phyloP scores from a whole-genome alignment of 768 basidiomycete species.

The Lentinula raphanica region DNA sequence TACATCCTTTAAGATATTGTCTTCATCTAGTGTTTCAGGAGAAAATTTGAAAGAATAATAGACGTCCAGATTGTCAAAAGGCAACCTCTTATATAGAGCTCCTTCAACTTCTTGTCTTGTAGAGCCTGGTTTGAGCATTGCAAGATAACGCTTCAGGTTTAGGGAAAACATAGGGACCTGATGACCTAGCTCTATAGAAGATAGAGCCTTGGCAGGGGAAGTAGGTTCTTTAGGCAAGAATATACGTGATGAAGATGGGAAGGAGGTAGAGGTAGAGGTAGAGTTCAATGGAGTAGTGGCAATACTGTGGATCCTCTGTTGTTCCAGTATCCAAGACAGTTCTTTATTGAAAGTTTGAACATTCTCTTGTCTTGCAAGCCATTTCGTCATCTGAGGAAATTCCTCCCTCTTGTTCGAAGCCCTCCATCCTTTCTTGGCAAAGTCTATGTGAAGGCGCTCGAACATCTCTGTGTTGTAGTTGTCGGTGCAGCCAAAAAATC shows the following conservation, averaged over 20 bases:
- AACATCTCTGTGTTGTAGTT: no score
- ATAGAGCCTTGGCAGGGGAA: neutral
- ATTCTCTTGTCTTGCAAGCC: constrained; percentile 22
- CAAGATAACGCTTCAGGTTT: neutral
- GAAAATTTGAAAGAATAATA: no score
- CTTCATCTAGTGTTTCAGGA: no score
- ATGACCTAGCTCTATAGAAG: neutral
- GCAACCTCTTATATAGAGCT: neutral
- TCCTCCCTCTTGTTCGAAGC: constrained; percentile 19
- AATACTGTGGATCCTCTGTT: neutral
- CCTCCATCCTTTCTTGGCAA: no score
- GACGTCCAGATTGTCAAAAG: neutral
- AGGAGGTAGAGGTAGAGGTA: neutral
- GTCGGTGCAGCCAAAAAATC: no score
- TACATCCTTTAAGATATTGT: no score
- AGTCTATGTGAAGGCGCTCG: no score
- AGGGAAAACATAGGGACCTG: neutral
- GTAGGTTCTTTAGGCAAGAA: neutral
- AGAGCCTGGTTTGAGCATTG: neutral
- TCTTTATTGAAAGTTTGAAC: constrained; percentile 6
- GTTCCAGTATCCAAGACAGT: no score
- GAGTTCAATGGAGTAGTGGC: neutral
- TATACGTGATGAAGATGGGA: neutral
- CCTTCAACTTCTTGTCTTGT: neutral
- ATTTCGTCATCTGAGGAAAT: constrained; percentile 22